These are phyloP conservation scores for Umbelopsis sp. DNA, from an alignment of 192 early-diverging fungal species.

Conservation along the genomic window DNA sequence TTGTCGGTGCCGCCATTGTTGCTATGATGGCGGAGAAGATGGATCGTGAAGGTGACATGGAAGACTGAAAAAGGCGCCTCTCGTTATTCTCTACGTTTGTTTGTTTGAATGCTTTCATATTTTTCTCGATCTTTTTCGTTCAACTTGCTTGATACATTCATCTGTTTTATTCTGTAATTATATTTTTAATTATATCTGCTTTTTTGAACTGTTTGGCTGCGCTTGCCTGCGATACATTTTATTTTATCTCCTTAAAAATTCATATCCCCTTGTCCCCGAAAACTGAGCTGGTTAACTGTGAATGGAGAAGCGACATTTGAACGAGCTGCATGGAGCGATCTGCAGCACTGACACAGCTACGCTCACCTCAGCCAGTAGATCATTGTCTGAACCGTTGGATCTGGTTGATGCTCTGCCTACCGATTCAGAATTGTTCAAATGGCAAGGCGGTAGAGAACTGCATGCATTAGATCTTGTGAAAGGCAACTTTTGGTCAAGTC, in stretches of 20 bases:
- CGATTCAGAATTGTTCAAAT: background rate
- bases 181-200: no score
- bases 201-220: background rate
- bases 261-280: no score
- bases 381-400: conserved; percentile 4
- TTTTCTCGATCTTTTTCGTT: no score
- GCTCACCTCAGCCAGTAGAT: background rate
- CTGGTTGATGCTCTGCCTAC: background rate
- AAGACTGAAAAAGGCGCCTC: background rate
- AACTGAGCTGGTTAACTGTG: background rate
- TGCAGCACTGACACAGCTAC: conserved; percentile 1
- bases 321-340: background rate
- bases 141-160: no score
- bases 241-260: background rate
- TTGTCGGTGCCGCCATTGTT: conserved; percentile 44
- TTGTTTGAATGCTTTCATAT: no score
- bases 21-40: conserved; percentile 43
- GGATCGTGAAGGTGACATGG: conserved; percentile 10
- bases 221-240: background rate
- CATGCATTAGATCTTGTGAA: background rate
- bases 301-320: conserved; percentile 15
- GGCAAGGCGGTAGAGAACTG: background rate
- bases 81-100: background rate
- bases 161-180: no score
- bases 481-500: background rate